Evolutionary conservation across 805 yeast species (phyloP), one percentile per base, ranked within the genome.

Genomic region (Tetrapisispora fleetii): DNA sequence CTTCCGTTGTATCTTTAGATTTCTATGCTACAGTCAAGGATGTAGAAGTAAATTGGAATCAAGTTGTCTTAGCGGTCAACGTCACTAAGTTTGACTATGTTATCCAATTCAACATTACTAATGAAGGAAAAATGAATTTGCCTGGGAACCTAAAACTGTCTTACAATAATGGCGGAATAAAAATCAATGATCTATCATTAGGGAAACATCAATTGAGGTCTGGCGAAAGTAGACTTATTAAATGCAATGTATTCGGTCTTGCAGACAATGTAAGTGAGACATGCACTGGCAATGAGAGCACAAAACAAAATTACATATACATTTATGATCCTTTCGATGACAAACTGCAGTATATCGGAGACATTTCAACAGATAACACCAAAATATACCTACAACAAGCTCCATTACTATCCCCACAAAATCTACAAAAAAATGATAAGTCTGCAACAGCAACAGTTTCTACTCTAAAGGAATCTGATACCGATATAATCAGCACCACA

Each of bases 401-500:
- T 4, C 40, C 36, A 18, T 24, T 24, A 4, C 19, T 43, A 18
- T 36, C 40, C 1, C 27, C n/a, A 13, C 18, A 43, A 7, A 43
- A 28, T 18, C 27, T 43, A 43, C 13, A 27, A 7, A 36, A 36
- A 36, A 37, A 36, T 19, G 35, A 32, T 6, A 19, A 30, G 5
- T 21, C 19, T 19, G 18, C 21, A 38, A 6, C 40, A 11, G 2
- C 24, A 18, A 6, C 28, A 21, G 37, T 11, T 11, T 6, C 11
- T 5, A 6, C 21, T 16, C 7, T 16, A 36, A 39, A 24, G 3
- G 32, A 39, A 8, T 36, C 4, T 11, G 17, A 47, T 19, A 52
- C 48, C 18, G 58, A 53, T 28, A 49, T 55, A 7, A 56, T 53
- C 24, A 54, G 57, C 41, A 56, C 58, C 35, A 50, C 59, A 4